phyloP scores from a whole-genome alignment of 345 rosid species.

The Eucalyptus globulus region DNA sequence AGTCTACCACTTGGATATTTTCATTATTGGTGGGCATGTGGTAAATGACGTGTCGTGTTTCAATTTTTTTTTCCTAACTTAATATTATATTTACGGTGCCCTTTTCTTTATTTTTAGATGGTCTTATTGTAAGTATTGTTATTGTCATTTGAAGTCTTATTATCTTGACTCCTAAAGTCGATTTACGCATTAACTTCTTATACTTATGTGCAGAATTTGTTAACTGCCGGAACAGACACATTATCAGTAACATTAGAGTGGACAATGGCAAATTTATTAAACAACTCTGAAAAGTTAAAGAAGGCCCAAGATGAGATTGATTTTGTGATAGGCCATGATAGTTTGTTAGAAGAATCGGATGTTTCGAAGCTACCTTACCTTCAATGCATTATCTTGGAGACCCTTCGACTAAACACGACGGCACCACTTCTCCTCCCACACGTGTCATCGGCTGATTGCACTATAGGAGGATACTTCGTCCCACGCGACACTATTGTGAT shows the following conservation, averaged over 20 bases:
- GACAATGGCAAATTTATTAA: no score
- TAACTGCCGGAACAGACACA: no score
- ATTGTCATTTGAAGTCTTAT: background rate
- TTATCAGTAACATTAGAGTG: no score
- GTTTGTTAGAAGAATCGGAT: constrained; percentile 18
- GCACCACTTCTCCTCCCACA: constrained; percentile 26
- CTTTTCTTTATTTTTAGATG: background rate
- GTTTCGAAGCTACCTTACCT: constrained; percentile 19
- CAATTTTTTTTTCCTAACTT: background rate
- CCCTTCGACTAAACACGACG: constrained; percentile 6
- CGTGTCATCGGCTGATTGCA: constrained; percentile 15
- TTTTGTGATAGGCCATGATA: constrained; percentile 3
- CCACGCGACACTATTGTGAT: constrained; percentile 23
- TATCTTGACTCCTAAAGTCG: background rate
- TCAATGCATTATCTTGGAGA: constrained; percentile 3
- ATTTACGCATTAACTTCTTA: background rate
- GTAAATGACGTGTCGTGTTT: background rate
- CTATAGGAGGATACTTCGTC: constrained; percentile 15
- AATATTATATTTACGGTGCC: background rate
- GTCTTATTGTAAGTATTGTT: background rate
- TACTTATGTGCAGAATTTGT: no score
- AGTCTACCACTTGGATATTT: background rate
- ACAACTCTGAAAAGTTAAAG: background rate
- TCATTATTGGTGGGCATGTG: background rate
- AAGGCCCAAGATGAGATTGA: constrained; percentile 26